These are phyloP conservation scores for Glutinoglossum americanum DNA, from an alignment of 495 filamentous ascomycete species.

Conservation along the genomic window DNA sequence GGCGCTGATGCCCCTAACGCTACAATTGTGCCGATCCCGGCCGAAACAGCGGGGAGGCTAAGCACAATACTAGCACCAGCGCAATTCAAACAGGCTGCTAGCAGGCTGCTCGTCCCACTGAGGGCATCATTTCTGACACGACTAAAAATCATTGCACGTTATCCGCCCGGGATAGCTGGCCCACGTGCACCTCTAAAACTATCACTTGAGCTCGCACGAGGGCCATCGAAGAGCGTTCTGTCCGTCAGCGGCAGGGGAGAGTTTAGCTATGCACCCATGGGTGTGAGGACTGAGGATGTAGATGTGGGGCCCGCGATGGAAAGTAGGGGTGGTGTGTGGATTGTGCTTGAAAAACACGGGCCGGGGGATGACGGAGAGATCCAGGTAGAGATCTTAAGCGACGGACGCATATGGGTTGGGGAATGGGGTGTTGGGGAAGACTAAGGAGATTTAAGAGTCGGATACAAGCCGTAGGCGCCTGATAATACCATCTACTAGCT, in stretches of 20 bases:
- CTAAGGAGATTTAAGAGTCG: neutral
- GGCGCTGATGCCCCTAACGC: conserved; percentile 31
- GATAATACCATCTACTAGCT: neutral
- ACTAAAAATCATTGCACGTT: conserved; percentile 26
- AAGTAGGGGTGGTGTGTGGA: conserved; percentile 35
- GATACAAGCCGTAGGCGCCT: neutral
- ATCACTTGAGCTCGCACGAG: conserved; percentile 43
- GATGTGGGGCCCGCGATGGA: conserved; percentile 38
- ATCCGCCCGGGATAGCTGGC: conserved; percentile 12
- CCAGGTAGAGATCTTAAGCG: conserved; percentile 46
- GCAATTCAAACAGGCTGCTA: conserved; percentile 26
- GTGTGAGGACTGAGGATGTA: conserved; percentile 47
- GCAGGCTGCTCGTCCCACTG: conserved; percentile 30
- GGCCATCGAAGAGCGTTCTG: conserved; percentile 39
- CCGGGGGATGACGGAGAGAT: conserved; percentile 28
- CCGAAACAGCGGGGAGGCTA: conserved; percentile 48
- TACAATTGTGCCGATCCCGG: conserved; percentile 29
- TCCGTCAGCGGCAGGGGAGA: conserved; percentile 33
- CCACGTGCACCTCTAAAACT: conserved; percentile 36
- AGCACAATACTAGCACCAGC: conserved; percentile 28
- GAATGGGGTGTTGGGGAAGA: conserved; percentile 17
- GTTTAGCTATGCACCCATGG: conserved; percentile 44
- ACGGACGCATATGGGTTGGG: conserved; percentile 40
- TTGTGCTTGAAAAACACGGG: conserved; percentile 48
- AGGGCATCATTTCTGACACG: conserved; percentile 31